phyloP scores from a whole-genome alignment of 352 stramenopile species.

The Pythium aquatile region DNA sequence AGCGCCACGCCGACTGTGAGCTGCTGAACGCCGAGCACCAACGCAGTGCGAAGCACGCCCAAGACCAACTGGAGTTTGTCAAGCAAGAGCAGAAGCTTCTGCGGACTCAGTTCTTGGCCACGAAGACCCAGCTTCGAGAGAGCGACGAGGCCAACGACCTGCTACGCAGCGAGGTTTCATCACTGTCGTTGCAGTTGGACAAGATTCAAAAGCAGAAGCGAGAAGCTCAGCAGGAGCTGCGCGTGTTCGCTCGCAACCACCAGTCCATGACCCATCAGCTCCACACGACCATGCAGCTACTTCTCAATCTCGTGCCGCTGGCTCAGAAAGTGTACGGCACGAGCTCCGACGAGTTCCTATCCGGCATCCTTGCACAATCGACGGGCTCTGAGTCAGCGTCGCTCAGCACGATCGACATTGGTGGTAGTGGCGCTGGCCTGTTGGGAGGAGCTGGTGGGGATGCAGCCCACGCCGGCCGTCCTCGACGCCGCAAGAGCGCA shows the following conservation, averaged over 20 bases:
- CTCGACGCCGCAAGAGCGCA: constrained; percentile 25
- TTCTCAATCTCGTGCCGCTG: constrained; percentile 67
- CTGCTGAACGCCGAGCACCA: constrained; percentile 32
- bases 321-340: constrained; percentile 54
- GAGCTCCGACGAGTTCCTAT: constrained; percentile 61
- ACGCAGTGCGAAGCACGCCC: constrained; percentile 42
- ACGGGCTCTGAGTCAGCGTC: constrained; percentile 27
- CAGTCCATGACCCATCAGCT: constrained; percentile 71
- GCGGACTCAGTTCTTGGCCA: constrained; percentile 39
- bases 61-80: constrained; percentile 66
- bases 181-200: constrained; percentile 36
- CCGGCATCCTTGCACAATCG: constrained; percentile 46
- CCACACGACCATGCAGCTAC: constrained; percentile 70
- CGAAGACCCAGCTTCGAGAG: constrained; percentile 50
- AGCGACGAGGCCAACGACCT: constrained; percentile 39
- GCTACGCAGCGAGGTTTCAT: constrained; percentile 31
- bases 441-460: too few relatives aligned
- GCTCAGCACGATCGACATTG: constrained; percentile 22
- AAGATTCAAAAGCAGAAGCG: constrained; percentile 45
- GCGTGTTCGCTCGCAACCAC: constrained; percentile 60
- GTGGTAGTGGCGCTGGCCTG: not conserved
- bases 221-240: constrained; percentile 54
- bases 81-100: constrained; percentile 56
- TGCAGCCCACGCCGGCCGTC: not conserved
- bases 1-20: constrained; percentile 29